phyloP scores from a whole-genome alignment of 2,329 filamentous ascomycete species.

The Claviceps monticola region DNA sequence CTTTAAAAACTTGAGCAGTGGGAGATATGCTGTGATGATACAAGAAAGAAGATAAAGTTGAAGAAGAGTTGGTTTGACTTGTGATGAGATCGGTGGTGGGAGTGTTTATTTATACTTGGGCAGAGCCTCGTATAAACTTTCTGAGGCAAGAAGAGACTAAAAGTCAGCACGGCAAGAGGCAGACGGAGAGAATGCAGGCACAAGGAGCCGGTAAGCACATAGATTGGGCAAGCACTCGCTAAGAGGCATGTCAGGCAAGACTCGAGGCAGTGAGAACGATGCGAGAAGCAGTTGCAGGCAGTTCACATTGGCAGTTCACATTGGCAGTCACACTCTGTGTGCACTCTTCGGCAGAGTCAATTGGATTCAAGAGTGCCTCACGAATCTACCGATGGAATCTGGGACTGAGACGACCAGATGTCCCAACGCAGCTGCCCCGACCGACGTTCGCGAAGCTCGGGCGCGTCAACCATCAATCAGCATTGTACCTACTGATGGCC shows the following conservation, averaged over 20 bases:
- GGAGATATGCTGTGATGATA: background rate
- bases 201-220: background rate
- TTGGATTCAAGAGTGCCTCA: too few relatives aligned
- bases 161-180: background rate
- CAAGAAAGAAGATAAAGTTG: background rate
- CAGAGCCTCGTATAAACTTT: background rate
- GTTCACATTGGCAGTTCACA: background rate
- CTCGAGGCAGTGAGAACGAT: background rate
- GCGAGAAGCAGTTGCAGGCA: background rate
- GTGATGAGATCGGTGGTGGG: background rate
- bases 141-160: background rate
- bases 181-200: background rate
- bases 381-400: too few relatives aligned
- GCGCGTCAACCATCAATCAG: too few relatives aligned
- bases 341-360: background rate
- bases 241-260: background rate
- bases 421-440: too few relatives aligned
- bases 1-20: background rate
- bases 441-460: too few relatives aligned
- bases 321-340: background rate
- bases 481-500: too few relatives aligned
- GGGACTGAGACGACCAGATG: too few relatives aligned
- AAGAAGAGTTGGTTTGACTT: background rate
- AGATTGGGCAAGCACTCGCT: background rate
- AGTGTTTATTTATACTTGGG: background rate